These are phyloP conservation scores for Tetracladium setigerum DNA, from an alignment of 495 filamentous ascomycete species.

Conservation along the genomic window DNA sequence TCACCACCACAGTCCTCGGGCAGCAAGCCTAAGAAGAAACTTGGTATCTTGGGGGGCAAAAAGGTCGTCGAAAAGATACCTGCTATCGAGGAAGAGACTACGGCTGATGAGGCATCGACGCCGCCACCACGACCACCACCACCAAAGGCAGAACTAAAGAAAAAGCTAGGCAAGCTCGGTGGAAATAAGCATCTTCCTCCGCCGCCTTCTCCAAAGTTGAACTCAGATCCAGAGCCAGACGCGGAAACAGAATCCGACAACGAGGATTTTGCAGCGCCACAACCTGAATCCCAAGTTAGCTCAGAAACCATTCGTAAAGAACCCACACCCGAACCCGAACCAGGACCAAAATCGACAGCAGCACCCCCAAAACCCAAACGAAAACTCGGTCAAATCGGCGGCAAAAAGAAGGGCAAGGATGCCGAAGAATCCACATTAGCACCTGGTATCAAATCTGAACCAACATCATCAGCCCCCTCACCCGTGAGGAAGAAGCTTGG, in stretches of 20 bases:
- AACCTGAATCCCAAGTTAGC: too few species aligned
- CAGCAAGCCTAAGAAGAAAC: constrained; percentile 2
- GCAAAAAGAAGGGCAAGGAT: not conserved
- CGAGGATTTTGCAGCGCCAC: too few species aligned
- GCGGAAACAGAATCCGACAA: constrained; percentile 1
- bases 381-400: constrained; percentile 6
- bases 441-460: too few species aligned
- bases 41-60: constrained; percentile 10
- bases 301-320: constrained; percentile 2
- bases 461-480: too few species aligned
- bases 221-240: not conserved
- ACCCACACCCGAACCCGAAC: not conserved
- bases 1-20: constrained; percentile 9
- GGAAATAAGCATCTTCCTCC: constrained; percentile 20
- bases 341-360: not conserved
- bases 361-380: not conserved
- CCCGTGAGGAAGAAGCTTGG: not conserved
- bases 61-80: not conserved
- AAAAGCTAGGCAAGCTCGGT: constrained; percentile 16
- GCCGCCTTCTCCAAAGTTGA: not conserved
- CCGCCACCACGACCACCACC: constrained; percentile 15
- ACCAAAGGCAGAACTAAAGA: constrained; percentile 16
- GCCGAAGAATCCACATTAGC: not conserved
- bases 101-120: constrained; percentile 4
- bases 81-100: constrained; percentile 19